Evolutionary conservation across 2,329 filamentous ascomycete genomes (phyloP), one percentile per base, ranked within the genome.

Genomic region (Myriosclerotinia curreyana): DNA sequence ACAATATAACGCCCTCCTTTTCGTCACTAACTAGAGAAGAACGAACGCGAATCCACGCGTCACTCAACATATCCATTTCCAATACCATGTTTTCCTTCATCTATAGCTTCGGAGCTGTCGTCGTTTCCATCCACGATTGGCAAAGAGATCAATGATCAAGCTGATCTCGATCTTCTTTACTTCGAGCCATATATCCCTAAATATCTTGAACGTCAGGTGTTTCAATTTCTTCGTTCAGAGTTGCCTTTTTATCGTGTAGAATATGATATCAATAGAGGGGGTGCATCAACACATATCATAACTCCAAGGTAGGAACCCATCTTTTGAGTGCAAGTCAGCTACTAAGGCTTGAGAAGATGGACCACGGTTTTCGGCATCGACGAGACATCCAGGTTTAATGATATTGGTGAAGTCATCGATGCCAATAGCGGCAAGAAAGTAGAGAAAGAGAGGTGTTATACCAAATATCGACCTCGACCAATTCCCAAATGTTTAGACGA

Each of bases 191-290:
- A 89, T 68, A 81, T 93, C 5, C 82, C 87, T 0, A 76, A 79
- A 2, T 75, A 80, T 15, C 78, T 84, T 14, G 79, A 84, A 25
- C 79, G 80, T 4, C 78, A 83, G 5, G 75, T 92, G 0, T 94
- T 93, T 75, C 77, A 85, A 17, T 92, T 92, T 71, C 80, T 94
- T 1, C 84, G 90, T 1, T 76, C 79, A n/a, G 82, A 89, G 66
- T 76, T 94, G 1, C 88, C 88, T 11, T 93, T 92, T 76, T 91
- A 92, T 71, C 82, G 88, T 60, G 89, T 92, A 5, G 82, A 86
- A 69, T 92, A 92, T 71, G 85, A 81, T 40, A 90, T 92, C 71
- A 87, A 85, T 62, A 83, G 90, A 9, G 85, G 85, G 3, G 81
- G 83, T 1, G 75, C 83, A 1, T 82, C 86, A 62, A 88, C 86